These are phyloP conservation scores for Pleoardoris graminearum DNA, from an alignment of 2,329 filamentous ascomycete genomes.

Conservation along the genomic window DNA sequence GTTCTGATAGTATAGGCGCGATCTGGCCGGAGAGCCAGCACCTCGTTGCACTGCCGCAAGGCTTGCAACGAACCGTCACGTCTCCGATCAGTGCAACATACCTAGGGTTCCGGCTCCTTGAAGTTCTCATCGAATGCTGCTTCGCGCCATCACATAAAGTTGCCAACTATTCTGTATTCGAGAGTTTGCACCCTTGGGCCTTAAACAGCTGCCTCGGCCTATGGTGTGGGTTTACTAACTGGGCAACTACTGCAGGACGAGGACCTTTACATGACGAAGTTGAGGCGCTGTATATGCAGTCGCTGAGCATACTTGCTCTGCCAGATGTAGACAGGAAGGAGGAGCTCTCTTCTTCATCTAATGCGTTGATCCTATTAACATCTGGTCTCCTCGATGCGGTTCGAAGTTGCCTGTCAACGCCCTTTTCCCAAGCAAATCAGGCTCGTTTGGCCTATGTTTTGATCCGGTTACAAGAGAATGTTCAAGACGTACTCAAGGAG, in stretches of 20 bases:
- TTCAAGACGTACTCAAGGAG: conserved; percentile 5
- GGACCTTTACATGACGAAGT: conserved; percentile 24
- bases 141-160: not conserved
- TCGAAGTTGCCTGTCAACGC: conserved; percentile 14
- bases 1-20: conserved; percentile 43
- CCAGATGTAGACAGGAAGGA: conserved; percentile 3
- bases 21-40: conserved; percentile 46
- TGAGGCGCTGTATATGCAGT: conserved; percentile 26
- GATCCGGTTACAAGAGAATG: conserved; percentile 20
- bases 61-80: conserved; percentile 40
- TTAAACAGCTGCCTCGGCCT: conserved; percentile 28
- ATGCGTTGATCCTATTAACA: conserved; percentile 24
- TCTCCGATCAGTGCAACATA: conserved; percentile 30
- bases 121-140: conserved; percentile 18
- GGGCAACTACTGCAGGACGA: conserved; percentile 18
- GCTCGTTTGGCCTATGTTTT: conserved; percentile 25
- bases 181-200: conserved; percentile 30
- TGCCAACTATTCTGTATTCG: conserved; percentile 9
- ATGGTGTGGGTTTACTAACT: conserved; percentile 32
- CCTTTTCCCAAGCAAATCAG: conserved; percentile 28
- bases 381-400: conserved; percentile 26
- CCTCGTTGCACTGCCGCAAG: conserved; percentile 47
- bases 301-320: conserved; percentile 24
- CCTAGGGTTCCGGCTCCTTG: conserved; percentile 32
- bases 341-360: conserved; percentile 20